A percentile compares a stretch with the other conserved stretches of the same genome.
Conservation (phyloP, 2,329 filamentous ascomycete species). For the Akanthomyces dipterigenus region DNA sequence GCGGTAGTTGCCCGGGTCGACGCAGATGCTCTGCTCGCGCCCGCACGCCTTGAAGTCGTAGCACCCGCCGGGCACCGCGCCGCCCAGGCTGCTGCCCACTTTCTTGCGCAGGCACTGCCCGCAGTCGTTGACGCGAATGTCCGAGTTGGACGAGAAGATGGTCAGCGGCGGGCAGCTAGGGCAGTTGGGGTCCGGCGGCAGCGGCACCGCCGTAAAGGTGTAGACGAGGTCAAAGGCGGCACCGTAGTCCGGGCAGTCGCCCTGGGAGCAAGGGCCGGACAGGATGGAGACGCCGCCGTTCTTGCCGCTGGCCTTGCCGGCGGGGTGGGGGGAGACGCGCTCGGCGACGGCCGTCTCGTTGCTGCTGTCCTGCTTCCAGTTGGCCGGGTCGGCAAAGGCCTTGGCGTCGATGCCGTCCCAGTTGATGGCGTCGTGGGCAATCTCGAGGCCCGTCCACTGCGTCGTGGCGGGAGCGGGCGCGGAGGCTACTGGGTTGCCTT, state of each 20-base stretch:
- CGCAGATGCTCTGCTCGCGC: conserved; percentile 13
- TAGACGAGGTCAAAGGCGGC: conserved; percentile 11
- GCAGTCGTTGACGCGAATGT: conserved; percentile 12
- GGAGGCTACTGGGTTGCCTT: not conserved
- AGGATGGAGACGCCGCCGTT: not conserved
- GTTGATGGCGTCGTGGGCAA: not conserved
- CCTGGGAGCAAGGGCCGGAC: conserved; percentile 10
- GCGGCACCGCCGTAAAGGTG: conserved; percentile 1
- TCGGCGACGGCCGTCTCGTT: not conserved
- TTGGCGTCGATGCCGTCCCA: not conserved
- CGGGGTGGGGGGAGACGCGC: not conserved
- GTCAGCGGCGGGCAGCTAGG: conserved; percentile 5
- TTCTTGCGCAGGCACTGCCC: not conserved
- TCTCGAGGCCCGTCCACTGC: not conserved
- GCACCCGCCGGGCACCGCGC: not conserved
- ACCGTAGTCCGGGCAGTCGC: conserved; percentile 13
- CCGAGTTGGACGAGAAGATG: conserved; percentile 7
- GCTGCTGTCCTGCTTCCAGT: not conserved
- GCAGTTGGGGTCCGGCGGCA: not conserved
- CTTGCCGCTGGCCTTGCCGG: not conserved
- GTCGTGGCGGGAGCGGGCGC: not conserved
- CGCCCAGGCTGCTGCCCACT: conserved; percentile 1
- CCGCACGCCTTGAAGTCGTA: conserved; percentile 9
- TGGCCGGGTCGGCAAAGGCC: not conserved
- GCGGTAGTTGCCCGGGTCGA: conserved; percentile 10